Evolutionary conservation across 768 basidiomycete genomes (phyloP), one percentile per base, ranked within the genome.

Genomic region (Russula lepida): DNA sequence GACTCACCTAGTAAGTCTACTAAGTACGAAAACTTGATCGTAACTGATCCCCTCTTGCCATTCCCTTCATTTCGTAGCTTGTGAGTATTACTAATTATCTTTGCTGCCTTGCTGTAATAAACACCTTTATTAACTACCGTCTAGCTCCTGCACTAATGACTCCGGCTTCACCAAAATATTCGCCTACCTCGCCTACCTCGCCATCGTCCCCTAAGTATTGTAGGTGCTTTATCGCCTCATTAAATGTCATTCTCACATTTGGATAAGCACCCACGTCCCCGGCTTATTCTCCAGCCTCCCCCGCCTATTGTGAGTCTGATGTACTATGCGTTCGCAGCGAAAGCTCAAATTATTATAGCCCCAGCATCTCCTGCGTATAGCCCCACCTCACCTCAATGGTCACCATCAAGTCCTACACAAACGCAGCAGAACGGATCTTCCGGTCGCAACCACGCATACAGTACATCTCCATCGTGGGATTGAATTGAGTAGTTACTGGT

Each of bases 151-250:
- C 84, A 25, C 86, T 89, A 58, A 81, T 88, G 77, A 94, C 93
- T 8, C 93, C 92, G 0, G 84, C 93, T 4, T 94, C 92, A 32
- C 93, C 93, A 7, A 90, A 87, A 68, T 97, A 94, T 73, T 94
- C 92, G 12, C 95, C 95, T 3, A 92, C 95, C 0, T 95, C 92
- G 4, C 95, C 95, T n/a, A 83, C 86, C 8, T 93, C 91, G 2
- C 94, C 94, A 0, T 82, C 94, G 3, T 95, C 92, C 37, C 95
- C 95, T 58, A 90, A 88, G 81, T 92, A 92, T 72, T 92, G 91
- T 92, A 74, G 65, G 89, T 78, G 5, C 12, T 6, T 0, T 25
- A 53, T 23, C 25, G 13, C 41, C 30, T 53, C 21, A 47, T 21
- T 58, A n/a, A 30, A 13, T 13, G 35, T 7, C 30, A 39, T 33